Conservation (phyloP, 179 eudicot species). For the Silene vulgaris region DNA sequence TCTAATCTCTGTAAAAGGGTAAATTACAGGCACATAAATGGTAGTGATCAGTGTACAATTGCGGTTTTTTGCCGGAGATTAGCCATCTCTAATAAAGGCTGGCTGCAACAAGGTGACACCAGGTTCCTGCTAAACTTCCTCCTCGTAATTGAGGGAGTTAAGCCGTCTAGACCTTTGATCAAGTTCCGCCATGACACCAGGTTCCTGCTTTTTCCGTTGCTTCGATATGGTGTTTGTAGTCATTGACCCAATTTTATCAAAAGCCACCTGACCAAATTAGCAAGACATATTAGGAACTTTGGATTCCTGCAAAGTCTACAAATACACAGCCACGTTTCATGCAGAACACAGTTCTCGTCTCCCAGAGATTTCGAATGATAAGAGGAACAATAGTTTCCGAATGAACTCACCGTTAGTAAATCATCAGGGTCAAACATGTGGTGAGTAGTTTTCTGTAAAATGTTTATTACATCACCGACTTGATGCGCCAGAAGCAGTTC, state of each 20-base stretch:
- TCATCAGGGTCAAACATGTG: constrained; percentile 99
- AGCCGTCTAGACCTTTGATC: constrained; percentile 65
- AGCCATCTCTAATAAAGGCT: neutral
- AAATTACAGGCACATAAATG: constrained; percentile 24
- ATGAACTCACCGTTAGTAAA: constrained; percentile 58
- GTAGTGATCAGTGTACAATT: neutral
- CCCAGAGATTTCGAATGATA: too few relatives aligned
- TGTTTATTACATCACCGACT: constrained; percentile 75
- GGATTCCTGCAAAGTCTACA: neutral
- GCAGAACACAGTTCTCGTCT: too few relatives aligned
- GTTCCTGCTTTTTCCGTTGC: constrained; percentile 90
- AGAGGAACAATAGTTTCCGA: neutral
- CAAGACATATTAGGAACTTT: neutral
- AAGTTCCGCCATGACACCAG: constrained; percentile 94
- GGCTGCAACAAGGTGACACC: constrained; percentile 10
- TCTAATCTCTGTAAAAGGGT: constrained; percentile 9
- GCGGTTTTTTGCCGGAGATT: neutral
- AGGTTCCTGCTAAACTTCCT: constrained; percentile 16
- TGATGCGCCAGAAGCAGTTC: constrained; percentile 66
- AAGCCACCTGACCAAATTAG: constrained; percentile 61
- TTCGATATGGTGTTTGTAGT: constrained; percentile 66
- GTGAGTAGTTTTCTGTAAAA: constrained; percentile 77
- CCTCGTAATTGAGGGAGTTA: constrained; percentile 27
- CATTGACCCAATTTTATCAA: constrained; percentile 78
- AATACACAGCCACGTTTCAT: too few relatives aligned